Conservation (phyloP, 2,329 filamentous ascomycete genomes). For the Penicillium sp. region DNA sequence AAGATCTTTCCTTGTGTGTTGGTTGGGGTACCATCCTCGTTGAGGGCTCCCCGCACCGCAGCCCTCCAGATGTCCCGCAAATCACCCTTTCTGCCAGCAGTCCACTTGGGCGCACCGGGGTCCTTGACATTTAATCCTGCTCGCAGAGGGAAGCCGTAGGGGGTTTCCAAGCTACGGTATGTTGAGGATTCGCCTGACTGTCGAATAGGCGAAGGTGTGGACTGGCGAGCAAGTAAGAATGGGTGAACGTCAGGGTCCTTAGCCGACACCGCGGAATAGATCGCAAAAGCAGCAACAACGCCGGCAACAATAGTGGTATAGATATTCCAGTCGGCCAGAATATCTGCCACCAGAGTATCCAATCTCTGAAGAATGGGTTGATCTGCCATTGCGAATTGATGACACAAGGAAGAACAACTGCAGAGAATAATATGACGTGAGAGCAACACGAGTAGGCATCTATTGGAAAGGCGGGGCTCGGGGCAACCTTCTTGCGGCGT, state of each 20-base stretch:
- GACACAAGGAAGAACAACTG: background rate
- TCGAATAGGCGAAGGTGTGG: conserved; percentile 73
- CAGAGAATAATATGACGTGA: conserved; percentile 19
- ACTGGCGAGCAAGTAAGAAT: conserved; percentile 83
- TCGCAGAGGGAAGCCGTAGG: conserved; percentile 79
- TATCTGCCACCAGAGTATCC: conserved; percentile 67
- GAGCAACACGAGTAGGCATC: conserved; percentile 13
- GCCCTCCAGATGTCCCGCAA: conserved; percentile 86
- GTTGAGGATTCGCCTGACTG: conserved; percentile 81
- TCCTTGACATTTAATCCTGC: conserved; percentile 80
- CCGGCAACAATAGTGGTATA: conserved; percentile 73
- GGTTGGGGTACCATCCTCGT: conserved; percentile 61
- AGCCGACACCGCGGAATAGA: conserved; percentile 68
- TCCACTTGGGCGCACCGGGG: conserved; percentile 76
- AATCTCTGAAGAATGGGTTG: conserved; percentile 63
- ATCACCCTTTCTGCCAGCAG: conserved; percentile 80
- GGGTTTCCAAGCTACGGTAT: conserved; percentile 80
- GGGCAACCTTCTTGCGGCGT: conserved; percentile 23
- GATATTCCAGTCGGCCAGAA: conserved; percentile 78
- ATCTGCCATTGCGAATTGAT: conserved; percentile 34
- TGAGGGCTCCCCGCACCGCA: conserved; percentile 63
- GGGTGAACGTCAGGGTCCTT: conserved; percentile 90
- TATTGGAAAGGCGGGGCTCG: conserved; percentile 11
- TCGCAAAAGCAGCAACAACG: conserved; percentile 64
- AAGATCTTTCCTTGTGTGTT: conserved; percentile 69